Evolutionary conservation across 1,139 yeast genomes (phyloP).

Genomic region (Taphrina deformans): DNA sequence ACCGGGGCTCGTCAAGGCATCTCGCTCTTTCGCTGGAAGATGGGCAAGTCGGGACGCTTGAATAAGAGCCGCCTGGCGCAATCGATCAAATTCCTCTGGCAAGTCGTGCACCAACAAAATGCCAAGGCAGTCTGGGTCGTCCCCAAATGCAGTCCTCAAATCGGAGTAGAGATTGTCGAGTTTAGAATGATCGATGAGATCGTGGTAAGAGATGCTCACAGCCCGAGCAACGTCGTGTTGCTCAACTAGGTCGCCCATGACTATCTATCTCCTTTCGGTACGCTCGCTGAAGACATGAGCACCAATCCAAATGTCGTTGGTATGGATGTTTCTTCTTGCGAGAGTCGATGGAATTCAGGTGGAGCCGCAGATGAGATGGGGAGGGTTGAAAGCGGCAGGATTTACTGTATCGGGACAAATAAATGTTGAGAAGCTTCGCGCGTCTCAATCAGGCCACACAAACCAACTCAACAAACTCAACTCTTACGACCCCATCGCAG

Average conservation of each 20-base stretch:
- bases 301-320: no score
- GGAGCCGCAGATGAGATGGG: background rate
- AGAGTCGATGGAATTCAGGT: no score
- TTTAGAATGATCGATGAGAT: background rate
- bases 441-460: background rate
- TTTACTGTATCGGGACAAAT: background rate
- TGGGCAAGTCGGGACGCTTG: constrained; percentile 54
- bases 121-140: constrained; percentile 55
- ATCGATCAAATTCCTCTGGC: constrained; percentile 48
- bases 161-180: constrained; percentile 6
- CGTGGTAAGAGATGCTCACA: constrained; percentile 17
- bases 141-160: constrained; percentile 53
- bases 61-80: constrained; percentile 52
- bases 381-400: background rate
- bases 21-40: constrained; percentile 48
- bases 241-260: background rate
- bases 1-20: constrained; percentile 53
- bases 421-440: background rate
- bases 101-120: constrained; percentile 53
- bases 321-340: no score
- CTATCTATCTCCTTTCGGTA: background rate
- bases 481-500: background rate
- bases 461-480: no score
- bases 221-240: background rate
- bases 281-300: no score